Evolutionary conservation across 2,329 filamentous ascomycete genomes (phyloP).

Genomic region (Sporothrix pseudoabietina): DNA sequence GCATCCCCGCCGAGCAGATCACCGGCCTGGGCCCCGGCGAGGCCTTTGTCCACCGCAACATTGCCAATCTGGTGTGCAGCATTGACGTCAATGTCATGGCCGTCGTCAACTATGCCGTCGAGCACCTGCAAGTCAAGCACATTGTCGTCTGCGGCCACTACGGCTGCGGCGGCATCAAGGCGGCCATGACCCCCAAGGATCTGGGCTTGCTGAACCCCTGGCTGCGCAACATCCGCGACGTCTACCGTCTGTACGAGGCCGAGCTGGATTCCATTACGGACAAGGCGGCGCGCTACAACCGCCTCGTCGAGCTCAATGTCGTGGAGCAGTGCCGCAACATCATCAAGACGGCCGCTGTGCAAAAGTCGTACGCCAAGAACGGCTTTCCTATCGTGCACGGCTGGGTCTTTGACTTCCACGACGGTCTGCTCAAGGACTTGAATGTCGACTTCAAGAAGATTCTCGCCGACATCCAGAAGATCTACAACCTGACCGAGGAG

Average conservation of each 20-base stretch:
- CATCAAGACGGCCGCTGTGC: constrained; percentile 77
- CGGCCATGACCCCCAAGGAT: constrained; percentile 69
- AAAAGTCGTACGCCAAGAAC: constrained; percentile 67
- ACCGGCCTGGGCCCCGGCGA: constrained; percentile 83
- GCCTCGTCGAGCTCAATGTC: constrained; percentile 83
- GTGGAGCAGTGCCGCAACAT: constrained; percentile 75
- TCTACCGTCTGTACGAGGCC: constrained; percentile 69
- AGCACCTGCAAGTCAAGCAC: constrained; percentile 78
- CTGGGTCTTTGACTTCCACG: constrained; percentile 71
- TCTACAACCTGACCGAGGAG: constrained; percentile 47
- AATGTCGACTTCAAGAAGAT: constrained; percentile 58
- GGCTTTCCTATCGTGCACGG: constrained; percentile 70
- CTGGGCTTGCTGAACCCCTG: constrained; percentile 72
- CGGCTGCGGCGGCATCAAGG: constrained; percentile 53
- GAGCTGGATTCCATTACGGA: constrained; percentile 67
- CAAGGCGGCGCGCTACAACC: constrained; percentile 63
- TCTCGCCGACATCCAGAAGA: constrained; percentile 59
- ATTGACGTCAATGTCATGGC: constrained; percentile 55
- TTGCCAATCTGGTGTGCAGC: constrained; percentile 82
- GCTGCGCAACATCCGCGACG: constrained; percentile 73
- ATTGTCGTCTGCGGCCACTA: constrained; percentile 80
- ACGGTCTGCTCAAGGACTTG: constrained; percentile 65
- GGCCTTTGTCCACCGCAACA: constrained; percentile 93
- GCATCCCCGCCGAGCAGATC: constrained; percentile 88
- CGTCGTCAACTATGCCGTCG: constrained; percentile 82